phyloP scores from a whole-genome alignment of 306 rosid species.

The Trifolium dubium region DNA sequence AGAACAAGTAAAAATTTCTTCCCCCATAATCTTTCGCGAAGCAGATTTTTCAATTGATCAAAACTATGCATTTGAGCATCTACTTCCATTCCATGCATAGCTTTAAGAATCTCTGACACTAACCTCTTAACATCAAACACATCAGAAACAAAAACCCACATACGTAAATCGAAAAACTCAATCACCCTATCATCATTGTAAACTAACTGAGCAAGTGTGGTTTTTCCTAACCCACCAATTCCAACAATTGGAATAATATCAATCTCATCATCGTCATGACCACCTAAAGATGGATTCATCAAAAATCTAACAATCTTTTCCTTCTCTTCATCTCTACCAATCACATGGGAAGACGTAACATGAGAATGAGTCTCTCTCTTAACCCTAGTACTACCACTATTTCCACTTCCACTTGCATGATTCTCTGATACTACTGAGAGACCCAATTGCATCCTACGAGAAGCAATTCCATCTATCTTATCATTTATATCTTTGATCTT shows the following conservation, averaged over 20 bases:
- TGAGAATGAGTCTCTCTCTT: conserved; percentile 33
- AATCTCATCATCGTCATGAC: neutral
- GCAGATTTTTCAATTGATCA: conserved; percentile 17
- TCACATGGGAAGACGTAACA: conserved; percentile 37
- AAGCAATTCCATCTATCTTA: conserved; percentile 13
- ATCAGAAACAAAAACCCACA: conserved; percentile 40
- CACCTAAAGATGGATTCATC: neutral
- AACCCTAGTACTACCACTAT: neutral
- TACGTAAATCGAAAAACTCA: conserved; percentile 7
- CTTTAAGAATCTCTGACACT: conserved; percentile 26
- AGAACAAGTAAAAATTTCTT: conserved; percentile 25
- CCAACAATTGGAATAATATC: conserved; percentile 41
- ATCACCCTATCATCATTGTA: conserved; percentile 37
- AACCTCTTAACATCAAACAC: conserved; percentile 37
- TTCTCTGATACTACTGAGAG: neutral
- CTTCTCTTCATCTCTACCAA: conserved; percentile 42
- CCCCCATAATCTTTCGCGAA: conserved; percentile 14
- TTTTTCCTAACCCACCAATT: conserved; percentile 40
- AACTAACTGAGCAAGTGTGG: conserved; percentile 33
- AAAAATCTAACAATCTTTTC: conserved; percentile 17
- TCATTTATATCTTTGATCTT: conserved; percentile 17
- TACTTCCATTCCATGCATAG: conserved; percentile 12
- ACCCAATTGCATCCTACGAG: conserved; percentile 36
- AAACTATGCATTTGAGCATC: conserved; percentile 12
- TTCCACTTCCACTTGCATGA: neutral